Conservation (phyloP, 2,329 filamentous ascomycete species). For the Colletotrichum theobromicola region DNA sequence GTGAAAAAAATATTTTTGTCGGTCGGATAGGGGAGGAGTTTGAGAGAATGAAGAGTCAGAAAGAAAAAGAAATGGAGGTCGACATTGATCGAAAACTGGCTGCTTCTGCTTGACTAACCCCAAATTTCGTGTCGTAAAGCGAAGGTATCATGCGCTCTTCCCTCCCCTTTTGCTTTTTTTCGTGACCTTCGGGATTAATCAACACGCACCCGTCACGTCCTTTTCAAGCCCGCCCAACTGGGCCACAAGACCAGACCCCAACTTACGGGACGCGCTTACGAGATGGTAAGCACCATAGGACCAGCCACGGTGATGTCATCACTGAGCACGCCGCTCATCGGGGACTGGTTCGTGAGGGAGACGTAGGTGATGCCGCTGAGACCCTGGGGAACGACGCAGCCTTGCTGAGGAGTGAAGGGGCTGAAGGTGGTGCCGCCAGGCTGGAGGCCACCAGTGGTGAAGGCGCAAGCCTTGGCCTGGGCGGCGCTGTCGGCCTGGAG, state of each 20-base stretch:
- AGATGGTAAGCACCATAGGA: constrained; percentile 62
- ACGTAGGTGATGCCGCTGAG: constrained; percentile 71
- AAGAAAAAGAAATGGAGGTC: constrained; percentile 14
- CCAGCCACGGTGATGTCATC: constrained; percentile 72
- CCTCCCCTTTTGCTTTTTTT: neutral
- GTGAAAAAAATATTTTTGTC: constrained; percentile 7
- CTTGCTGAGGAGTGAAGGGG: constrained; percentile 55
- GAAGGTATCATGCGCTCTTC: constrained; percentile 6
- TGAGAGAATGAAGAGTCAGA: constrained; percentile 15
- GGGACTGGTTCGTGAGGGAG: constrained; percentile 62
- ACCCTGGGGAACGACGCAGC: constrained; percentile 66
- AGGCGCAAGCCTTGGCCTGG: constrained; percentile 66
- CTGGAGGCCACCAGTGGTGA: constrained; percentile 64
- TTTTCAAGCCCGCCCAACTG: neutral
- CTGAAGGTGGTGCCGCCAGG: constrained; percentile 67
- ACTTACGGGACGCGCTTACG: constrained; percentile 35
- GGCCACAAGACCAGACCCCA: neutral
- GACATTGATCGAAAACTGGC: constrained; percentile 19
- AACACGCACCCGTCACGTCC: constrained; percentile 9
- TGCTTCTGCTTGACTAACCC: constrained; percentile 18
- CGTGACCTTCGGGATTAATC: constrained; percentile 17
- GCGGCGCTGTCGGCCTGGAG: constrained; percentile 56
- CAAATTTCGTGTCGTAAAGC: constrained; percentile 6
- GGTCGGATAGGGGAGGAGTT: constrained; percentile 9
- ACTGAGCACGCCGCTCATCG: constrained; percentile 55